Evolutionary conservation across 441 rosid species (phyloP), one percentile per base, ranked within the genome.

Genomic region (Gossypium trilobum): DNA sequence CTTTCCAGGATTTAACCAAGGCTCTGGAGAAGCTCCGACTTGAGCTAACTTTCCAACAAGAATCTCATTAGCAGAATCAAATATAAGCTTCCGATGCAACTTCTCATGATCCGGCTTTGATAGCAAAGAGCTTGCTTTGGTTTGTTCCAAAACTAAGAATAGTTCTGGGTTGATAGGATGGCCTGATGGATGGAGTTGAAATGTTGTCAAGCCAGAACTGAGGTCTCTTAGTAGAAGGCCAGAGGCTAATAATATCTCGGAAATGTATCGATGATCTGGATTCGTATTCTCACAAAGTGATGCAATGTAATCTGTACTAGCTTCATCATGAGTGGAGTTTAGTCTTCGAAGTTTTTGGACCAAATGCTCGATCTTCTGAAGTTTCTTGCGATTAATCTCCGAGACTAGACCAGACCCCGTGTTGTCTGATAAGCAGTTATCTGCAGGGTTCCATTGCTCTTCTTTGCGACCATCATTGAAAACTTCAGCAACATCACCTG

Each of bases 201-300:
- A 82, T 57, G 87, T 77, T n/a, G 90, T 77, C 80, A 82, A 78
- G 71, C 80, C 84, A 14, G 93, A 81, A 70, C 85, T 80, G 1
- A 94, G 85, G 75, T 92, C 99, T 77, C 92, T 86, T 48, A 94
- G 94, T 59, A 92, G 84, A 59, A 94, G 87, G 77, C 99, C 99
- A 0, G 99, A 94, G 71, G 97, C 92, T 81, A 94, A 80, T 29
- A 94, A 74, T 76, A 94, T 94, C 87, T 94, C 97, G 0, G 97
- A 94, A 60, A 94, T 88, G 86, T 94, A 94, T 82, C 92, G 83
- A 74, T 89, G 91, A 78, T 90, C 97, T 31, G 96, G 91, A 76
- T 84, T 87, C 5, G 78, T 78, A 80, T 83, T 94, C 83, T 94
- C 91, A 27, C 97, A 91, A 46, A 94, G 86, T 22, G 90, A 88